Evolutionary conservation across 495 filamentous ascomycete species (phyloP), one percentile per base, ranked within the genome.

Genomic region (Letharia lupina): DNA sequence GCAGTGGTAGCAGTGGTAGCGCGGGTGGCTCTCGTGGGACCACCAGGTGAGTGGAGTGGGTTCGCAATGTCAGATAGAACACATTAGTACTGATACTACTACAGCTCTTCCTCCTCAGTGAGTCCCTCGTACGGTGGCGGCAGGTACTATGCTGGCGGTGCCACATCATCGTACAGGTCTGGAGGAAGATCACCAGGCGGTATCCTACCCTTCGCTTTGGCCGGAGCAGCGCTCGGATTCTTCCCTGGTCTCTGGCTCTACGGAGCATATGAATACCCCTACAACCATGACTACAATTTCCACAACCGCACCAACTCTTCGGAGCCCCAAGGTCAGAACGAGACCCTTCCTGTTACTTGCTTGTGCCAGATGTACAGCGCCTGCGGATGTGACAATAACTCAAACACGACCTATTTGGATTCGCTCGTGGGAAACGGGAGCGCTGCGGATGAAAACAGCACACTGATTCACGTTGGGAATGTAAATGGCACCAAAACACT

Each of bases 331-430:
- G 76, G 82, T 12, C 71, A 75, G 35, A 90, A 93, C 75, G 80
- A 91, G 77, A 87, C 86, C 1, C 78, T 88, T 63, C 86, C 88
- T 0, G 86, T 96, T 4, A 74, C 77, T 15, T 97, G 93, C 72
- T 75, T 90, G 60, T 97, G 94, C 75, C 81, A 87, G 61, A 70
- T 84, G 67, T 85, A 89, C 69, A 70, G 69, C 48, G 85, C 82
- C 40, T 98, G 94, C 73, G 89, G 91, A 40, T 97, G 93, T 76
- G 91, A 95, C 70, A 84, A 89, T 69, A 90, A 91, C 69, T 78
- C 78, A 66, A 82, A 87, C 60, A 69, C 68, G 64, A 85, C 76
- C 2, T 87, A 83, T 78, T 75, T 82, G 70, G 72, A 86, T 76
- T 66, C 85, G 74, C 76, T 86, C 76, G 73, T 86, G 64, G 91